phyloP scores from a whole-genome alignment of 352 stramenopile genomes.

The Phytophthora crassamura region DNA sequence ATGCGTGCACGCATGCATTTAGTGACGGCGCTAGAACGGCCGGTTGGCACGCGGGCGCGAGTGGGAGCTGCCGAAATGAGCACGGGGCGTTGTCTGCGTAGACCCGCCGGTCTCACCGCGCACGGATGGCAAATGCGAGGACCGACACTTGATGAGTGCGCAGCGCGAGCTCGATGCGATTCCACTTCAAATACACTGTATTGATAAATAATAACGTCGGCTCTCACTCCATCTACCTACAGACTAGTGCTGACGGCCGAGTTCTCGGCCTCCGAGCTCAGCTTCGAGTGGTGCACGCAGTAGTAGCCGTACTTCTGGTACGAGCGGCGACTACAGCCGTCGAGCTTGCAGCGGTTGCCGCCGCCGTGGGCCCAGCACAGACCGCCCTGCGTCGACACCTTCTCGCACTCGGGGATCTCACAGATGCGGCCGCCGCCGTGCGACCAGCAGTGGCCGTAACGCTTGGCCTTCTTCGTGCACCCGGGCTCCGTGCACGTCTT shows the following conservation, averaged over 20 bases:
- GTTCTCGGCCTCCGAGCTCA: slow-evolving; percentile 7
- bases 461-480: slow-evolving; percentile 74
- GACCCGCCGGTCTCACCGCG: no score
- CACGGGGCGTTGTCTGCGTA: no score
- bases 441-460: slow-evolving; percentile 75
- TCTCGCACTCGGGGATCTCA: slow-evolving; percentile 55
- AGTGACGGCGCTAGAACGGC: no score
- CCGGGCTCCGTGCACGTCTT: slow-evolving; percentile 56
- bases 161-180: no score
- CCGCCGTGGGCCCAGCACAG: slow-evolving; percentile 75
- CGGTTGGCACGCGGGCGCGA: no score
- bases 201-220: slow-evolving; percentile 19
- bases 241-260: slow-evolving; percentile 2
- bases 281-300: slow-evolving; percentile 52
- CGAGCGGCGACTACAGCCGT: no score
- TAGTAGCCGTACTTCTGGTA: no score
- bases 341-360: no score
- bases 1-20: no score
- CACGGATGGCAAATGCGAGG: background rate
- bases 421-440: slow-evolving; percentile 72
- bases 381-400: slow-evolving; percentile 65
- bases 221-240: slow-evolving; percentile 4
- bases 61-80: no score
- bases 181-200: slow-evolving; percentile 4
- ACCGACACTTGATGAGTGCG: no score